Percentiles rank a stretch among this genome's conserved stretches.
Evolutionary conservation across 2,329 filamentous ascomycete species (phyloP).

Genomic region (Verticillium nubilum): DNA sequence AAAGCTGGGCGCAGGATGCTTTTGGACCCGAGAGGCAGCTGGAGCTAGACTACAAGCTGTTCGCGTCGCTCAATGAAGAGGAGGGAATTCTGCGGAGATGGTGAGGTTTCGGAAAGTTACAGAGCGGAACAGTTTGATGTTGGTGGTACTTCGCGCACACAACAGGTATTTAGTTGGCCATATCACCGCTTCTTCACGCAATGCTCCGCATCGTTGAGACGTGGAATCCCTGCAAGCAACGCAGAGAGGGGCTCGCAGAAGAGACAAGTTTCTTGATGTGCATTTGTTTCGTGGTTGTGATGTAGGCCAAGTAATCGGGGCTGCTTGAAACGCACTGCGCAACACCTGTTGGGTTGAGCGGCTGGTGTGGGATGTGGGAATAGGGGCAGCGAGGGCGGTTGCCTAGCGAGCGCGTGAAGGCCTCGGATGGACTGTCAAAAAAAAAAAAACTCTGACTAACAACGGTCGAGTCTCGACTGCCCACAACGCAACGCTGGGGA

Average conservation of each 20-base stretch:
- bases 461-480: background rate
- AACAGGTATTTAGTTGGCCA: too few relatives aligned
- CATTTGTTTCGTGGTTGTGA: background rate
- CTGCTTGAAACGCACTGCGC: background rate
- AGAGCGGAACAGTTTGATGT: too few relatives aligned
- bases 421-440: background rate
- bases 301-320: background rate
- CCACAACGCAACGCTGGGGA: background rate
- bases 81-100: too few relatives aligned
- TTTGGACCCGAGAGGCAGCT: conserved; percentile 3
- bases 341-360: background rate
- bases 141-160: too few relatives aligned
- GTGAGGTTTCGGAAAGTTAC: too few relatives aligned
- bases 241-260: background rate
- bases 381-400: background rate
- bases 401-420: background rate
- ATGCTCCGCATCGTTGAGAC: too few relatives aligned
- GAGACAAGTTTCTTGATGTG: background rate
- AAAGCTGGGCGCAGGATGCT: conserved; percentile 1
- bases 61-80: background rate
- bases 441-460: too few relatives aligned
- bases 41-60: conserved; percentile 11
- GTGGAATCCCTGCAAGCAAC: background rate
- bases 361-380: background rate
- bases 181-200: too few relatives aligned